Evolutionary conservation across 495 filamentous ascomycete genomes (phyloP).

Genomic region (Aspergillus kassunensis): DNA sequence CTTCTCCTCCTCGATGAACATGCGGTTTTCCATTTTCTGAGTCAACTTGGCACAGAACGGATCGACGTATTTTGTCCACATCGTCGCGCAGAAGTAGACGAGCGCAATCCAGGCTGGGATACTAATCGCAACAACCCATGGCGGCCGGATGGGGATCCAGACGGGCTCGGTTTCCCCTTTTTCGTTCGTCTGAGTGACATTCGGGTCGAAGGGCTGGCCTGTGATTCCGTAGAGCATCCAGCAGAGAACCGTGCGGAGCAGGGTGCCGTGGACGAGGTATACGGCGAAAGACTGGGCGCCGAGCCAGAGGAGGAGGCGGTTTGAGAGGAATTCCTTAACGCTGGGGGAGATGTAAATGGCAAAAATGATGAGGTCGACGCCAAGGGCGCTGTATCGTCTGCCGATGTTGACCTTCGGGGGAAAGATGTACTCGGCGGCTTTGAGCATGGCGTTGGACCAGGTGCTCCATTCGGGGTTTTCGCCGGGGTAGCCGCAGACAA

Average conservation of each 20-base stretch:
- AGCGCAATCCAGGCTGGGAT: slow-evolving; percentile 55
- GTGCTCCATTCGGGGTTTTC: slow-evolving; percentile 51
- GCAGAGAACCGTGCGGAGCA: slow-evolving; percentile 57
- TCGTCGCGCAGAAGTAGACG: slow-evolving; percentile 52
- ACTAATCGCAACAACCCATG: slow-evolving; percentile 43
- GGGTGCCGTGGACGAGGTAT: slow-evolving; percentile 62
- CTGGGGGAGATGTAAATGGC: slow-evolving; percentile 56
- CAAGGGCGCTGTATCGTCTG: slow-evolving; percentile 53
- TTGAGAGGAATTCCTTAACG: slow-evolving; percentile 52
- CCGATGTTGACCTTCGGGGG: slow-evolving; percentile 50
- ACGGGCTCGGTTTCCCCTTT: slow-evolving; percentile 37
- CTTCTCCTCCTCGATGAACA: slow-evolving; percentile 53
- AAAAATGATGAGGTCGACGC: slow-evolving; percentile 54
- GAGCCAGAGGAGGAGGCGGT: slow-evolving; percentile 58
- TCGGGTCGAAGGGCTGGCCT: slow-evolving; percentile 42
- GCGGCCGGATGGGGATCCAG: slow-evolving; percentile 34
- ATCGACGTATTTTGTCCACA: slow-evolving; percentile 66
- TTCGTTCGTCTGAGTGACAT: slow-evolving; percentile 24
- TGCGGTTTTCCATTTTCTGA: slow-evolving; percentile 50
- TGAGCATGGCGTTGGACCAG: slow-evolving; percentile 54
- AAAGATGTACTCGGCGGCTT: slow-evolving; percentile 48
- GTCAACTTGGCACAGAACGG: slow-evolving; percentile 59
- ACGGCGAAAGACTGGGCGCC: slow-evolving; percentile 66
- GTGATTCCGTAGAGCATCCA: slow-evolving; percentile 63
- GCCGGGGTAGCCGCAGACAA: slow-evolving; percentile 58